Base-by-base conservation (phyloP, 495 filamentous ascomycete species). In the Penicillium atrosanguineum region DNA sequence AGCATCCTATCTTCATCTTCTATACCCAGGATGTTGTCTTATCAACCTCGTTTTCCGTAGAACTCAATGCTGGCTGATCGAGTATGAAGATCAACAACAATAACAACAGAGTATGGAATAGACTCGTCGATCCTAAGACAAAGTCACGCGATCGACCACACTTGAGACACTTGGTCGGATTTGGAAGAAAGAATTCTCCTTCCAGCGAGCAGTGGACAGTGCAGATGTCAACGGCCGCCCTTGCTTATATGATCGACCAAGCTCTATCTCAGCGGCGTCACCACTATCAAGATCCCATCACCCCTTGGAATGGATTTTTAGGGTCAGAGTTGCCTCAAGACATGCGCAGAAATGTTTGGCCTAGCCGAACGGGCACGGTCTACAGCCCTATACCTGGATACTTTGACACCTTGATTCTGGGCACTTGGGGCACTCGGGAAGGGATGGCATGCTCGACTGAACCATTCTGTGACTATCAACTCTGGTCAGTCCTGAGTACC, bases 251-350 rank as follows among this genome's bases (percentile, higher is more conserved):
- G 52, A 55, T 57, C 51, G 48, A 52, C 48, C 14, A 16, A 55
- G 39, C 47, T 29, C 23, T 47, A 21, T 25, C 19, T 43, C n/a
- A 50, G 37, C 19, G 31, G 1, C 20, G 47, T 42, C 6, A 16
- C 18, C n/a, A 46, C 8, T 15, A n/a, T 7, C 15, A 46, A 34
- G 44, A 36, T 23, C 34, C 50, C 34, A 20, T 19, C 16, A 53
- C 54, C 63, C 63, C 63, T 66, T 66, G 63, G 57, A 61, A 63
- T 63, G 57, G 28, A 20, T 25, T 48, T 34, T 1, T 25, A 21
- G 51, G 26, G 34, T 5, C 5, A 20, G 1, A 41, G n/a, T 36
- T 40, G 11, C 31, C 19, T 15, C 23, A 16, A 58, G 38, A 57
- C 57, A 65, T 65, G 55, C 47, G 20, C 43, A 7, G n/a, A 41